Base-by-base conservation (phyloP, 208 protist genomes). In the Crithidia sp. region DNA sequence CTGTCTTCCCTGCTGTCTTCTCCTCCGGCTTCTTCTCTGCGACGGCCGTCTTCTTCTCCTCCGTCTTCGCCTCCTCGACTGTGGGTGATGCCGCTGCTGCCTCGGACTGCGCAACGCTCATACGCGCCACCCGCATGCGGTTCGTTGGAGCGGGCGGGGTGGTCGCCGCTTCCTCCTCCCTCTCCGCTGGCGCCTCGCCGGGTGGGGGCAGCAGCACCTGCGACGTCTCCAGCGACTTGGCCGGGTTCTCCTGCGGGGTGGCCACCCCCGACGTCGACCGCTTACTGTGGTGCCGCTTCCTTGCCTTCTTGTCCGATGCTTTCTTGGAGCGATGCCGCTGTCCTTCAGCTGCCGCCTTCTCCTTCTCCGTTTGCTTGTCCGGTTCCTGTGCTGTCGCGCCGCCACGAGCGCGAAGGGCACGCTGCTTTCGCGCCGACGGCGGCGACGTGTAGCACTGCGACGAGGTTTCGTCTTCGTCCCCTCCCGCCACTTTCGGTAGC, bases 151-250 rank as follows among this genome's bases (percentile, higher is more conserved):
- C 60, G 9, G 60, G 60, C 44, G 60, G 45, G 3, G 60, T 54
- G 3, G 45, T 41, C 44, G 12, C 40, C 44, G 37, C 60, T 49
- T 7, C 45, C 45, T 7, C 45, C 45, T 49, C 45, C 45, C 0
- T 2, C 45, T 49, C 45, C 45, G 45, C 45, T 28, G 28, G 28
- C 45, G 7, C 12, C 45, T 49, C 45, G 7, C 45, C 45, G 45
- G 45, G 45, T 17, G 40, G 45, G 7, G 60, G 45, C 44, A 6
- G 7, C 41, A 65, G 41, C 60, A 54, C 60, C 60, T 65, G 60
- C 60, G 60, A 65, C 5, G 60, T 54, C 41, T 65, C 60, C 19
- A 65, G 60, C 7, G 60, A 65, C 19, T n/a, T 65, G 7, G 12
- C 10, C 16, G 60, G 12, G 13, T 65, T 54, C 3, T 39, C 16